Evolutionary conservation across 305 asterid genomes (phyloP).

Genomic region (Fraxinus xanthoxyloides): DNA sequence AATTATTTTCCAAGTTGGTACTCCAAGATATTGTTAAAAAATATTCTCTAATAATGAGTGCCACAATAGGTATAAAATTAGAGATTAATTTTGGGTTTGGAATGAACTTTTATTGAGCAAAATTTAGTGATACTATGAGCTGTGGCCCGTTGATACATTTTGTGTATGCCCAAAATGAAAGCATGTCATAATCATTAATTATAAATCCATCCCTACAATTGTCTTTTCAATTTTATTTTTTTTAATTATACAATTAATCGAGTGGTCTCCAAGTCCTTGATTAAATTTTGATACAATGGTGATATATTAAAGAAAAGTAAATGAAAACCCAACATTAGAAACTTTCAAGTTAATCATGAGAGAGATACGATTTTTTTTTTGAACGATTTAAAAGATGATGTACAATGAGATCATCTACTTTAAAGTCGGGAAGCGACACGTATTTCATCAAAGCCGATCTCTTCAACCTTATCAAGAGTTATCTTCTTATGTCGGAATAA

Average conservation of each 20-base stretch:
- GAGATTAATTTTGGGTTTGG: slow-evolving; percentile 10
- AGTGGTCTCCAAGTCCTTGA: neutral
- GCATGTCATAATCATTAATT: slow-evolving; percentile 7
- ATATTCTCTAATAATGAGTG: slow-evolving; percentile 33
- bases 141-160: slow-evolving; percentile 18
- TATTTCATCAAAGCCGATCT: neutral
- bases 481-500: neutral
- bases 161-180: slow-evolving; percentile 26
- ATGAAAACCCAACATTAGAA: neutral
- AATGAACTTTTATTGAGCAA: slow-evolving; percentile 14
- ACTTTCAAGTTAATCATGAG: neutral
- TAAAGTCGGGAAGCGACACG: neutral
- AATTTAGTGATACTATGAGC: slow-evolving; percentile 35
- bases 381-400: neutral
- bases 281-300: neutral
- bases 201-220: slow-evolving; percentile 23
- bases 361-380: neutral
- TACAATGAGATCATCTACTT: neutral
- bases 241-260: neutral
- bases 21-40: slow-evolving; percentile 32
- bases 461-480: neutral
- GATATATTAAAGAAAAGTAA: neutral
- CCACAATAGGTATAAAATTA: slow-evolving; percentile 4
- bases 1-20: slow-evolving; percentile 24
- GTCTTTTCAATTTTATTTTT: neutral